Conservation (phyloP, 208 protist species). For the Crithidia expoeki region DNA sequence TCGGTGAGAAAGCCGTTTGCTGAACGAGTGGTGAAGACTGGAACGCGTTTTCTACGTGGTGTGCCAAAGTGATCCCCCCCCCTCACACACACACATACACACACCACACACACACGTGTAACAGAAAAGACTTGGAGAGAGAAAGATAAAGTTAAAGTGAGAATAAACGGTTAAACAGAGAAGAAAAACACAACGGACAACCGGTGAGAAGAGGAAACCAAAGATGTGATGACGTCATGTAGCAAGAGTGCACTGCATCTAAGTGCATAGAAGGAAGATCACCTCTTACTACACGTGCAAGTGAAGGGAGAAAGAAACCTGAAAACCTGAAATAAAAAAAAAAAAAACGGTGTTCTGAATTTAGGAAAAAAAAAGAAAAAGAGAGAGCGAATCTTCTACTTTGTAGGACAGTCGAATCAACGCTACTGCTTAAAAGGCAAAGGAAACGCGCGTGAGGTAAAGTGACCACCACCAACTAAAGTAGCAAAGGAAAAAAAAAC, state of each 20-base stretch:
- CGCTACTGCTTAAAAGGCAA: neutral
- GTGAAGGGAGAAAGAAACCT: constrained; percentile 5
- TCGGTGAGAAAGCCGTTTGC: too few species aligned
- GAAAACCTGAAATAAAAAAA: constrained; percentile 14
- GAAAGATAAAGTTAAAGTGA: neutral
- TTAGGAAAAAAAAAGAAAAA: neutral
- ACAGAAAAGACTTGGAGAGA: neutral
- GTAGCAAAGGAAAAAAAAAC: constrained; percentile 22
- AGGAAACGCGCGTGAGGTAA: too few species aligned
- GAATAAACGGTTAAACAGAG: constrained; percentile 2
- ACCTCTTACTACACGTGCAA: neutral
- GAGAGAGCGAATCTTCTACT: too few species aligned
- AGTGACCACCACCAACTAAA: too few species aligned
- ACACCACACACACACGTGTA: too few species aligned
- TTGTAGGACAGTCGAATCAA: neutral
- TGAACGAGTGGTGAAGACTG: too few species aligned
- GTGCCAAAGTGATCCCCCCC: too few species aligned
- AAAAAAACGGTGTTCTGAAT: constrained; percentile 24
- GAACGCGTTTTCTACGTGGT: too few species aligned
- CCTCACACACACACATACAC: too few species aligned
- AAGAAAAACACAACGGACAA: neutral
- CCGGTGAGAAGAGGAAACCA: constrained; percentile 5
- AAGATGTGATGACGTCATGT: constrained; percentile 15
- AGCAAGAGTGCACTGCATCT: neutral
- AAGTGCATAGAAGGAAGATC: neutral